Evolutionary conservation across 2,329 filamentous ascomycete species (phyloP), one percentile per base, ranked within the genome.

Genomic region (Parastagonospora avenae): DNA sequence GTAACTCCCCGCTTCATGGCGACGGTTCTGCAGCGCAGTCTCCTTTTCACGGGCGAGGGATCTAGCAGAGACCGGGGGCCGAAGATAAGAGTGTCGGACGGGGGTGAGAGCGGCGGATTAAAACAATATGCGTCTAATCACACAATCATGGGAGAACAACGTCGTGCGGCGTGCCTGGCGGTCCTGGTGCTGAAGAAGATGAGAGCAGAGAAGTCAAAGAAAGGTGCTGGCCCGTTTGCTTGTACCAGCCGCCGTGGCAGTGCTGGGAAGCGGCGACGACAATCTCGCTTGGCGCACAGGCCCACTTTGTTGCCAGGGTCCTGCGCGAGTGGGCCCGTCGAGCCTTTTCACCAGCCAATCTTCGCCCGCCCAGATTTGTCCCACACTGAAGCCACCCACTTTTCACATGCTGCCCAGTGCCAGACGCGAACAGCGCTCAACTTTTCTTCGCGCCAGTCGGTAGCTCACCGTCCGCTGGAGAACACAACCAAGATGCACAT

Each of bases 1-100:
- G 85, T 64, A 52, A 85, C 75, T 67, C 81, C 81, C 75, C 80
- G 80, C 62, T 84, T 80, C 85, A 87, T 87, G 51, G 58, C 79
- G 75, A 54, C 57, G 59, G 50, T 28, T 45, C 44, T 41, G 33
- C 38, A 29, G 46, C 44, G 47, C 29, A 42, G 40, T 48, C 62
- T 68, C 63, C 62, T 69, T 66, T 63, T 63, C 48, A 33, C 36
- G 36, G 47, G 52, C 44, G 46, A 47, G 19, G 15, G n/a, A n/a
- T n/a, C n/a, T 40, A 39, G 46, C 40, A 11, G 15, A 15, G 9
- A 15, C 27, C 19, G 27, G 10, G 16, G 27, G 29, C 12, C 28
- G 12, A 14, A 19, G 33, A 28, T 12, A 12, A 9, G 15, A 19
- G 19, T 2, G 14, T 37, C 35, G 35, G 14, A 37, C 14, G 14